A percentile compares a stretch with the other conserved stretches of the same genome.
Evolutionary conservation across 371 early-diverging fungal genomes (phyloP).

Genomic region (Dinochytrium kinnereticum): DNA sequence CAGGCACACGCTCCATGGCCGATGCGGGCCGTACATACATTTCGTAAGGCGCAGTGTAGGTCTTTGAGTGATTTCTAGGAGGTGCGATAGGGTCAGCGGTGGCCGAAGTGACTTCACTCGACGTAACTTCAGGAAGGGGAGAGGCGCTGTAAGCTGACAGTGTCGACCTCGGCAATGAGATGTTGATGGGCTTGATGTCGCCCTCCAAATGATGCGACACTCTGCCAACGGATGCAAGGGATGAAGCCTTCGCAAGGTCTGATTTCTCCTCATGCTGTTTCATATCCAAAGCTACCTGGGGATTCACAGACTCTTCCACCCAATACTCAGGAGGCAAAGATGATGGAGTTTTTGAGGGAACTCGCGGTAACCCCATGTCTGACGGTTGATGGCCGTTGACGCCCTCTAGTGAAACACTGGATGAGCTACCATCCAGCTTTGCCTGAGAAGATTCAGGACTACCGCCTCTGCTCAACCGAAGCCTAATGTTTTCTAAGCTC

Average conservation of each 20-base stretch:
- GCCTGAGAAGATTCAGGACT: neutral
- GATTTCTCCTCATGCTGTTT: neutral
- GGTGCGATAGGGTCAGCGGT: no score
- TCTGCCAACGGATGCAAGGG: neutral
- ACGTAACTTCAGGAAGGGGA: neutral
- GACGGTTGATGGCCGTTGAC: no score
- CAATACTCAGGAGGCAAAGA: neutral
- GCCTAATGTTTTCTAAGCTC: neutral
- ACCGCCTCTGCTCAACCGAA: neutral
- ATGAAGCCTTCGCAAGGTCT: neutral
- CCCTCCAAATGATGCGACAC: neutral
- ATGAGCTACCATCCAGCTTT: neutral
- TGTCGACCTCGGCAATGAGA: neutral
- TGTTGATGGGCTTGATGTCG: neutral
- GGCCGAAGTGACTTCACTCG: neutral
- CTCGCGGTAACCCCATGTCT: no score
- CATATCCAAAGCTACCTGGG: neutral
- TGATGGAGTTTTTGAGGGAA: neutral
- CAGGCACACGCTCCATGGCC: neutral
- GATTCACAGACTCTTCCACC: neutral
- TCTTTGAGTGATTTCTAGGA: conserved; percentile 1
- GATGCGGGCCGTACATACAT: neutral
- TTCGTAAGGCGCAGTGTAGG: neutral
- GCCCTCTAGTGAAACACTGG: neutral
- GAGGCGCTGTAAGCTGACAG: neutral